Evolutionary conservation across 2,329 filamentous ascomycete species (phyloP).

Genomic region (Tothia fuscella): DNA sequence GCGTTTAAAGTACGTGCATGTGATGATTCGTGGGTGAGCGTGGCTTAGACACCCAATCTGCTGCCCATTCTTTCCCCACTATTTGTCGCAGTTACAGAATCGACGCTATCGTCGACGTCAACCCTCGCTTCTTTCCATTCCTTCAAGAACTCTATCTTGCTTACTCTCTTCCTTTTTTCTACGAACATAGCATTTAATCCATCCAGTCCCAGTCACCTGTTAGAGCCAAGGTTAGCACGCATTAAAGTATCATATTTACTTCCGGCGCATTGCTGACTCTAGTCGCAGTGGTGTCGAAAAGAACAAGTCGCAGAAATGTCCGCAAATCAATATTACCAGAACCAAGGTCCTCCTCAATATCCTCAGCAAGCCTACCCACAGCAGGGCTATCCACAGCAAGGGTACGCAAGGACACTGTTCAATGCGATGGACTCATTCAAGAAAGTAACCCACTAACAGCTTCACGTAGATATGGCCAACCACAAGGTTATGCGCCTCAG

Average conservation of each 20-base stretch:
- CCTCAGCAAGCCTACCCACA: conserved; percentile 15
- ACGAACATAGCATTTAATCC: background rate
- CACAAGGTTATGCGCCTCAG: conserved; percentile 6
- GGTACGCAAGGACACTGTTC: conserved; percentile 15
- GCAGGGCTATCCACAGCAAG: conserved; percentile 14
- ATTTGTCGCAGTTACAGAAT: too few relatives aligned
- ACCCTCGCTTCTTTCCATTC: too few relatives aligned
- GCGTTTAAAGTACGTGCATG: too few relatives aligned
- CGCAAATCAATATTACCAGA: conserved; percentile 25
- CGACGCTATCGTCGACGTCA: too few relatives aligned
- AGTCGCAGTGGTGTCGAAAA: background rate
- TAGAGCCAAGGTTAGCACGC: background rate
- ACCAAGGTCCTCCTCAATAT: conserved; percentile 23
- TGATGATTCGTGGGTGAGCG: too few relatives aligned
- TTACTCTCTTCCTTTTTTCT: background rate
- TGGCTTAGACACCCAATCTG: too few relatives aligned
- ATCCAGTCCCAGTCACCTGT: background rate
- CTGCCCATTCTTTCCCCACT: too few relatives aligned
- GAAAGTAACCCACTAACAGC: background rate
- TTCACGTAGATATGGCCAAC: conserved; percentile 4
- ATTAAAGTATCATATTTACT: background rate
- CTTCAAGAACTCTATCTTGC: background rate
- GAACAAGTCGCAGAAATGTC: conserved; percentile 18
- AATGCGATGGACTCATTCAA: too few relatives aligned
- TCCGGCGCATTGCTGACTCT: background rate